Base-by-base conservation (phyloP, 225 moss, liverwort and hornwort genomes). In the Thuidium tamariscinum region DNA sequence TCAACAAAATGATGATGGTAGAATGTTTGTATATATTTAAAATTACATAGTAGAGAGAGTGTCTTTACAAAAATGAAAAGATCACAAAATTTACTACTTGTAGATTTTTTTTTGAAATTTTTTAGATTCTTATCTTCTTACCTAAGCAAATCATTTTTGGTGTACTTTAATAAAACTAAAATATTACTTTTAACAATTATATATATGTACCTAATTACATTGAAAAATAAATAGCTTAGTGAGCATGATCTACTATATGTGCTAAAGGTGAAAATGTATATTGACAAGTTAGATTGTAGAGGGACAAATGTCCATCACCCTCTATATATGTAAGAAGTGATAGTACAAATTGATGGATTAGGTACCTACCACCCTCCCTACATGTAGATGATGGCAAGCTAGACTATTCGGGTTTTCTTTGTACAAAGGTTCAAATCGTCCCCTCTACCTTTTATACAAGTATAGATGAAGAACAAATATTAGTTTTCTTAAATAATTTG, bases 201-300 rank as follows among this genome's bases (percentile, higher is more conserved):
- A 14, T 4, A 41, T 39, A 14, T 4, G 25, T 39, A 69, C 8
- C 36, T 67, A 12, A 37, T 37, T 23, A 1, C 14, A 39, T 14
- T 69, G 14, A 23, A 13, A 2, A 23, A 7, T 0, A 69, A 0
- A 25, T 69, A 23, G 25, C 0, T 2, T 2, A 39, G 4, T 13
- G 2, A 67, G 7, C 3, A 69, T 4, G 0, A 1, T 0, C 25
- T 0, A 25, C 1, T 66, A 0, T 0, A 39, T 37, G 13, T 23
- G 4, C 0, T 18, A 0, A 20, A 5, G 6, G 21, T 6, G 3
- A 37, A 7, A 37, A 22, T 67, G 7, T 22, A 67, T 21, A 7
- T 3, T 37, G 32, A 30, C 8, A 62, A 30, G 25, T 20, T 36
- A 66, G 36, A n/a, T n/a, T n/a, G n/a, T n/a, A n/a, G n/a, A n/a